Evolutionary conservation across 345 rosid genomes (phyloP).

Genomic region (Populus alba): DNA sequence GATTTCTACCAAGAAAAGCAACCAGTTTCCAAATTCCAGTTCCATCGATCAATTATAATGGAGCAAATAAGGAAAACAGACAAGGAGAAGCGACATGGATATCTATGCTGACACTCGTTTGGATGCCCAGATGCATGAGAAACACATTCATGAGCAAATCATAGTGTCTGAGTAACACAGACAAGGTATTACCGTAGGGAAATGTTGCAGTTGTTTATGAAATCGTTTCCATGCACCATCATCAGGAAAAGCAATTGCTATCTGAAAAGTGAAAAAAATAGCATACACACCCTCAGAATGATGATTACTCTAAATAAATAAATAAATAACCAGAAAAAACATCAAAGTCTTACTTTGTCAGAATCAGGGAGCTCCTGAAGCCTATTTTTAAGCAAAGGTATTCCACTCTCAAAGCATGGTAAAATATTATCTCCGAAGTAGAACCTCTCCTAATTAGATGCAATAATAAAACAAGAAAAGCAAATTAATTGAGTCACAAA

Average conservation of each 20-base stretch:
- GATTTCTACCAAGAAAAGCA: background rate
- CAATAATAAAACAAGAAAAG: background rate
- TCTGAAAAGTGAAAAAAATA: conserved; percentile 45
- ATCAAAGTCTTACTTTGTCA: conserved; percentile 58
- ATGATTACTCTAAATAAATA: background rate
- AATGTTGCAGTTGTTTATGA: conserved; percentile 96
- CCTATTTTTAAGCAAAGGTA: conserved; percentile 82
- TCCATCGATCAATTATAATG: background rate
- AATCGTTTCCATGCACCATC: conserved; percentile 99
- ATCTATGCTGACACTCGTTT: background rate
- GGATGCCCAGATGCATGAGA: background rate
- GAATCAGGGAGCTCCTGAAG: conserved; percentile 89
- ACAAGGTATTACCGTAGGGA: conserved; percentile 57
- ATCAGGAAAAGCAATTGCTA: conserved; percentile 97
- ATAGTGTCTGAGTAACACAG: conserved; percentile 1
- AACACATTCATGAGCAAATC: conserved; percentile 5
- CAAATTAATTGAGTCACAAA: background rate
- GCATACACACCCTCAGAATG: background rate
- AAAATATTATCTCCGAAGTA: conserved; percentile 91
- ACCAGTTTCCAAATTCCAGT: background rate
- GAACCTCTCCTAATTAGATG: conserved; percentile 70
- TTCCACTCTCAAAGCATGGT: conserved; percentile 95
- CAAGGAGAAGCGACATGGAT: background rate
- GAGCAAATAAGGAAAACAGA: background rate
- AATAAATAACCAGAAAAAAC: background rate